These are phyloP conservation scores for Torulaspora microellipsoides DNA, from an alignment of 805 yeast genomes.

Conservation along the genomic window DNA sequence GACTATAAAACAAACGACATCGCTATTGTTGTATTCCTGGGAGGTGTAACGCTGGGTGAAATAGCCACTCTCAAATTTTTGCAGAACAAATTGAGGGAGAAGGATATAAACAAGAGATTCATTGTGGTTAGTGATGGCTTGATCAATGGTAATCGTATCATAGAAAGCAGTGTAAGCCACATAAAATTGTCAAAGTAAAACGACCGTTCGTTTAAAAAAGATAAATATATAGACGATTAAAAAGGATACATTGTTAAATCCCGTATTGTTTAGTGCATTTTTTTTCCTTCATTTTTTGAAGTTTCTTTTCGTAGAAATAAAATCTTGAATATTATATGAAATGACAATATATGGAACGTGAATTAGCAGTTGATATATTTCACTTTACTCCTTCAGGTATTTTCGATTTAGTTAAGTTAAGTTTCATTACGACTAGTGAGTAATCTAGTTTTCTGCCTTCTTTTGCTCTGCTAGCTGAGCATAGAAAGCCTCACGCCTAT, in stretches of 20 bases:
- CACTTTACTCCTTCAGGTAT: too few relatives aligned
- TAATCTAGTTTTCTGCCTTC: slow-evolving; percentile 34
- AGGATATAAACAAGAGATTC: slow-evolving; percentile 37
- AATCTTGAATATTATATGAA: slow-evolving; percentile 8
- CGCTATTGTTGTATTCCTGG: slow-evolving; percentile 56
- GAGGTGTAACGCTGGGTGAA: slow-evolving; percentile 87
- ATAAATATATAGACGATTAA: slow-evolving; percentile 7
- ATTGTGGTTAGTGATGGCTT: slow-evolving; percentile 47
- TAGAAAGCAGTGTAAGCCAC: slow-evolving; percentile 2
- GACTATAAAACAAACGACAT: slow-evolving; percentile 14
- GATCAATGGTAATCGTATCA: slow-evolving; percentile 20
- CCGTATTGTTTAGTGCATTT: slow-evolving; percentile 2
- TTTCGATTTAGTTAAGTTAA: too few relatives aligned
- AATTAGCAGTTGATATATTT: too few relatives aligned
- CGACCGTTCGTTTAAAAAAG: slow-evolving; percentile 3
- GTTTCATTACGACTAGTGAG: background rate
- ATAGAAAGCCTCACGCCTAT: slow-evolving; percentile 81
- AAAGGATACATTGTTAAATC: slow-evolving; percentile 6
- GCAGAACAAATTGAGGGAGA: slow-evolving; percentile 41
- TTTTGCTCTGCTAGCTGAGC: slow-evolving; percentile 71
- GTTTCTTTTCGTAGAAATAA: slow-evolving; percentile 2
- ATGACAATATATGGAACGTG: slow-evolving; percentile 1
- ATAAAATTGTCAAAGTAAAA: background rate
- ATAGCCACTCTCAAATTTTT: slow-evolving; percentile 63
- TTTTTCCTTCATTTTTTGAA: slow-evolving; percentile 5